These are phyloP conservation scores for Immersiporthe knoxdaviesiana DNA, from an alignment of 2,329 filamentous ascomycete genomes.

Conservation along the genomic window DNA sequence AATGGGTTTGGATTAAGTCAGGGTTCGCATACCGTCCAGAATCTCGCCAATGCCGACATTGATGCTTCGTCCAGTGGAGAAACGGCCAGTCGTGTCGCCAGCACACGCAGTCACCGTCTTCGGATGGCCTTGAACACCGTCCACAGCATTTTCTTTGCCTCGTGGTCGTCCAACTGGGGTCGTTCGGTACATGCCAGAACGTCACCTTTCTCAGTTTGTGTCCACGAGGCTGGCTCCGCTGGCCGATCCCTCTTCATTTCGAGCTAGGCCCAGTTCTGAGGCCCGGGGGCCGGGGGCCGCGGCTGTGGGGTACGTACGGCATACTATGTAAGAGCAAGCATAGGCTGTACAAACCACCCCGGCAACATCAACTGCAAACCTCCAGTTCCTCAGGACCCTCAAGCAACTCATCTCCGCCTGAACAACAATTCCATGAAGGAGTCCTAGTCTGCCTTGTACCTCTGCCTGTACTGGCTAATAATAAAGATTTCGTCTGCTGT, in stretches of 20 bases:
- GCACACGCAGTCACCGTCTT: constrained; percentile 49
- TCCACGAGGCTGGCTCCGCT: constrained; percentile 15
- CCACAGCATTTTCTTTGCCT: constrained; percentile 44
- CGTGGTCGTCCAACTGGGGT: constrained; percentile 4
- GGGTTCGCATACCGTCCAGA: constrained; percentile 49
- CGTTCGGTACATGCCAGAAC: background rate
- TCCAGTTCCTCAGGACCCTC: no score
- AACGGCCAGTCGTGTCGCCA: constrained; percentile 38
- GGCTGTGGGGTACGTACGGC: background rate
- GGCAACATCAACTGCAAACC: no score
- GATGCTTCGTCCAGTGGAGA: constrained; percentile 27
- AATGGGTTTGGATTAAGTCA: background rate
- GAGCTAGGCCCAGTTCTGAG: constrained; percentile 18
- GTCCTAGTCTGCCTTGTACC: no score
- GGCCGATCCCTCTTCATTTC: constrained; percentile 23
- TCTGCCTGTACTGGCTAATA: no score
- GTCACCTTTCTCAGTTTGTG: constrained; percentile 8
- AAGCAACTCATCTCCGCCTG: no score
- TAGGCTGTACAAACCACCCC: background rate
- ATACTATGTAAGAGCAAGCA: background rate
- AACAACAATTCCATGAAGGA: no score
- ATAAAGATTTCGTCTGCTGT: no score
- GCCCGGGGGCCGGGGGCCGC: background rate
- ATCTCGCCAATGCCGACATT: constrained; percentile 43
- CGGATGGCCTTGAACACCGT: constrained; percentile 42